Evolutionary conservation across 2,329 filamentous ascomycete genomes (phyloP), one percentile per base, ranked within the genome.

Genomic region (Tothia fuscella): DNA sequence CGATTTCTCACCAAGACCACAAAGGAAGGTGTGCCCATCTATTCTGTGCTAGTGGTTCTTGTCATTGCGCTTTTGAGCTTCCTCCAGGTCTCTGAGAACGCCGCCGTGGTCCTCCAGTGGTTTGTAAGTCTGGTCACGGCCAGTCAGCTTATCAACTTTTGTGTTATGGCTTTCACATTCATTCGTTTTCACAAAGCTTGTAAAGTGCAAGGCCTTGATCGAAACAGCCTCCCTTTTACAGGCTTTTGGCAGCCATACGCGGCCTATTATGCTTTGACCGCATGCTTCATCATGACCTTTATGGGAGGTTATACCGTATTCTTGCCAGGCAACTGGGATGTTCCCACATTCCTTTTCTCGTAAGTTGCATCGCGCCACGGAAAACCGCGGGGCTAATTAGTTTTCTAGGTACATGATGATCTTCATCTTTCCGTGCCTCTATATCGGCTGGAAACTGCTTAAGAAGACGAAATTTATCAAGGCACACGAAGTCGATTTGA

Each of bases 271-370:
- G 78, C 75, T 0, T 60, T 85, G 5, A 55, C 64, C 0, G 75
- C 72, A 20, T 82, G 77, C 1, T 72, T 74, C 37, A 57, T 82
- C 48, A 87, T 89, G 78, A 72, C 78, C 0, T 76, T 88, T 50
- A 76, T 87, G 2, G 76, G 80, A 6, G 83, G 83, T 0, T 89
- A 87, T 48, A 71, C 78, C 0, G 80, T 88, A 1, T 91, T 89
- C 51, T 56, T 88, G 34, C 77, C 80, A 0, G 68, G 67, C 3
- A 68, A 70, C 4, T 89, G 81, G 83, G 69, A 75, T 45, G 55
- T 81, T 0, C 70, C 78, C 5, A 76, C 72, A 5, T 91, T 89
- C 56, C 58, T 89, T 21, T 85, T 86, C 58, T 81, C 77, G 59
- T 76, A 50, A 56, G 48, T 76, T 16, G 4, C 7, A 16, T 13